Evolutionary conservation across 768 basidiomycete species (phyloP).

Genomic region (Tylopilus subfusipes): DNA sequence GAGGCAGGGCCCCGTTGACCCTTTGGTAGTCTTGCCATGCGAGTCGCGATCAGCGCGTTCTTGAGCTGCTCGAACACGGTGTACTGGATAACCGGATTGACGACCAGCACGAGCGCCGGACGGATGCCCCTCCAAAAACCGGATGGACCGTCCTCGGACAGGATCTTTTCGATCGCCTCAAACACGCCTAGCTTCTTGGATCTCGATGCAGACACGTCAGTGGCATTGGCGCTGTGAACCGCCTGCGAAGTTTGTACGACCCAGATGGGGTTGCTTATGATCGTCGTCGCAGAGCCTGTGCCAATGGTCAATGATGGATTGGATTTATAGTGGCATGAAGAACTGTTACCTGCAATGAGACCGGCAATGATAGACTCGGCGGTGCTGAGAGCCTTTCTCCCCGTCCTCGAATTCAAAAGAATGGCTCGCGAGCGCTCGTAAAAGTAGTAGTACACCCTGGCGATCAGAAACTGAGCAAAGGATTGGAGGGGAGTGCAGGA

Average conservation of each 20-base stretch:
- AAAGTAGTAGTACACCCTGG: conserved; percentile 90
- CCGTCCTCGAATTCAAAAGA: conserved; percentile 51
- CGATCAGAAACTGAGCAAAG: background rate
- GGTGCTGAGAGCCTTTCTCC: conserved; percentile 71
- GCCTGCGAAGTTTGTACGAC: conserved; percentile 91
- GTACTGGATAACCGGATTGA: conserved; percentile 94
- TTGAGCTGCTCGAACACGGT: conserved; percentile 95
- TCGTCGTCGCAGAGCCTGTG: conserved; percentile 80
- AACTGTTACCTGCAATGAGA: conserved; percentile 69
- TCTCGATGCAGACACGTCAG: conserved; percentile 37
- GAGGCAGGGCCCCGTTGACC: conserved; percentile 41
- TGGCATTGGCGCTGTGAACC: conserved; percentile 49
- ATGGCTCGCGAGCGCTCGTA: conserved; percentile 67
- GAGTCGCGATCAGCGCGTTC: conserved; percentile 67
- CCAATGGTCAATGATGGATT: background rate
- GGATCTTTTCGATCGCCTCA: conserved; percentile 64
- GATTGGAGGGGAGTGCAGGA: background rate
- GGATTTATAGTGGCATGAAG: background rate
- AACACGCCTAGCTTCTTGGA: conserved; percentile 58
- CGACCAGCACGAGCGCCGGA: conserved; percentile 88
- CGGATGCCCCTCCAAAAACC: conserved; percentile 93
- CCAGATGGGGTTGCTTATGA: conserved; percentile 95
- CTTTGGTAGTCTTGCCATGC: conserved; percentile 51
- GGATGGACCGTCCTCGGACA: conserved; percentile 65
- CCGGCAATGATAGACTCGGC: conserved; percentile 89